Base-by-base conservation (phyloP, 1,284 basidiomycete species). In the Exobasidium cylindrosporum region DNA sequence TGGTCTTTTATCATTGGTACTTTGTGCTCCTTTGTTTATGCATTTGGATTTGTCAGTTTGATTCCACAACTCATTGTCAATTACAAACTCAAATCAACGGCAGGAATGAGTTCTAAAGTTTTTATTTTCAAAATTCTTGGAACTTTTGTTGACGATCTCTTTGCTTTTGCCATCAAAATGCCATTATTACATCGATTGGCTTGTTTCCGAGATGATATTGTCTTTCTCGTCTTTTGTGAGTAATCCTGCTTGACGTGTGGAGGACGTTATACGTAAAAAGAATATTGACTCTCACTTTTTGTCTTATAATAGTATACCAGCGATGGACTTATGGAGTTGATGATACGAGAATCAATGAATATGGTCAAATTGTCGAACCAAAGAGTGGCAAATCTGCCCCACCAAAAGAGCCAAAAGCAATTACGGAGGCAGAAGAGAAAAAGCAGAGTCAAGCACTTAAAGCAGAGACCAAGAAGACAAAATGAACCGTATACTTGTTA, bases 311-410 rank as follows among this genome's bases (percentile, higher is more conserved):
- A 52, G n/a, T 69, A 32, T 66, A 66, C 69, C 74, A 95, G 88
- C 87, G 91, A 62, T 97, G 90, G 89, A 94, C 95, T 80, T 98
- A 97, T 83, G 88, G 91, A 57, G 85, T 96, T 74, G 95, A 98
- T 83, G 89, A 88, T 70, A 90, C 89, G 71, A 88, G 95, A 68
- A 85, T 91, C 69, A 98, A 98, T 81, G 95, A 97, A 83, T 97
- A 92, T 78, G 93, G 94, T 61, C 90, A 94, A 82, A 54, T 60
- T 21, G 28, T 74, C 24, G 71, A 73, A 26, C 44, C 13, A 61
- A 59, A 26, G 54, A 55, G n/a, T n/a, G 35, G 35, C 35, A 10
- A 43, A 43, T 40, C 35, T 10, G 35, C 35, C 35, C 7, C 35
- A 40, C 10, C 35, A 40, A 40, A 40, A 40, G 10, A 10, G 10